A percentile compares a stretch with the other conserved stretches of the same genome.
phyloP scores from a whole-genome alignment of 192 early-diverging fungal species.

The Coemansia aciculifera region DNA sequence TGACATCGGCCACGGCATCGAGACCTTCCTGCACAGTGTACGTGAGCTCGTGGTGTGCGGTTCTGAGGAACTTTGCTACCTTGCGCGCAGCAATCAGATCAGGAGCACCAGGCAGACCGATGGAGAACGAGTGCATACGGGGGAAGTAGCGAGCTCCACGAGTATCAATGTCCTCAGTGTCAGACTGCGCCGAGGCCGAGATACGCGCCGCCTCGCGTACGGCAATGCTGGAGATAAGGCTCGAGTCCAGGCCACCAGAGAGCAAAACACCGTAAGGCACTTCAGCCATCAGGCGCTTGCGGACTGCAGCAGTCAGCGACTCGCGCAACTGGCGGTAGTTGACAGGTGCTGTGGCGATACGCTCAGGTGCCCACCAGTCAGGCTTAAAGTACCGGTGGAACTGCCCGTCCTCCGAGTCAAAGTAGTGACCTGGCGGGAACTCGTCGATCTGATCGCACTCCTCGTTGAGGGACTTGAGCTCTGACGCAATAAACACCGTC shows the following conservation, averaged over 20 bases:
- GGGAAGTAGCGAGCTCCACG: slow-evolving; percentile 76
- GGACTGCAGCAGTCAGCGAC: slow-evolving; percentile 81
- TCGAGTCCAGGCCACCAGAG: slow-evolving; percentile 92
- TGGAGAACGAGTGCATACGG: slow-evolving; percentile 95
- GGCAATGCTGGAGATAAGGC: slow-evolving; percentile 93
- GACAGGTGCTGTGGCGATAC: slow-evolving; percentile 38
- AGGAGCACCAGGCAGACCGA: slow-evolving; percentile 91
- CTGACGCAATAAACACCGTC: slow-evolving; percentile 90
- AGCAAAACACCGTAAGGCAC: slow-evolving; percentile 98
- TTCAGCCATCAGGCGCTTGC: slow-evolving; percentile 97
- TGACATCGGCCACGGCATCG: slow-evolving; percentile 93
- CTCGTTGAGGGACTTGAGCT: slow-evolving; percentile 95
- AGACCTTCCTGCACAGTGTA: slow-evolving; percentile 96
- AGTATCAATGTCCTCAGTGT: slow-evolving; percentile 63
- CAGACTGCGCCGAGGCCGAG: slow-evolving; percentile 52
- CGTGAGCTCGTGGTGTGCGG: slow-evolving; percentile 94
- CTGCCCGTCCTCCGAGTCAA: slow-evolving; percentile 73
- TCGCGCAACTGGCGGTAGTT: slow-evolving; percentile 74
- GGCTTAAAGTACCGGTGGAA: slow-evolving; percentile 89
- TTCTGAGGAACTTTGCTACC: slow-evolving; percentile 88
- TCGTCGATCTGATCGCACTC: slow-evolving; percentile 96
- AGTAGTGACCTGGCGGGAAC: slow-evolving; percentile 97
- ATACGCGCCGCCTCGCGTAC: slow-evolving; percentile 78
- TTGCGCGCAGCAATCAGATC: slow-evolving; percentile 88
- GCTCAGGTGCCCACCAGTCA: slow-evolving; percentile 73